These are phyloP conservation scores for Cladorrhinum sp. DNA, from an alignment of 2,329 filamentous ascomycete species.

Conservation along the genomic window DNA sequence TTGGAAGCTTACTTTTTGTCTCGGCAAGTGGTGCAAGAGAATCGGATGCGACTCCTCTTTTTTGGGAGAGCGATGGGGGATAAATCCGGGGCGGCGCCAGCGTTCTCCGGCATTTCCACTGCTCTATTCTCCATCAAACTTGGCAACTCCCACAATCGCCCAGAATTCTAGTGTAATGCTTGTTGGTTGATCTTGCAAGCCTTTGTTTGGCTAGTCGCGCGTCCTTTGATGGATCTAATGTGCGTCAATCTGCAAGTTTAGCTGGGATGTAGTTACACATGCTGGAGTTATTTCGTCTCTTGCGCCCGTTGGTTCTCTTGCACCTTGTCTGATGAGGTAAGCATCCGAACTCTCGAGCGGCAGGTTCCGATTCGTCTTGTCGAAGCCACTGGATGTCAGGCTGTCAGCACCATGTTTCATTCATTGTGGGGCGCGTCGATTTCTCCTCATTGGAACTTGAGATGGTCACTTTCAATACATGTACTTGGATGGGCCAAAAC, in stretches of 20 bases:
- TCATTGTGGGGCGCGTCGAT: neutral
- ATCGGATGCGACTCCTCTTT: conserved; percentile 33
- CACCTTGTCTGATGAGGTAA: neutral
- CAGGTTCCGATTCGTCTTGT: neutral
- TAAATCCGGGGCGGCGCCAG: conserved; percentile 11
- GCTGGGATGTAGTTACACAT: no score
- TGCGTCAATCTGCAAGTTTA: no score
- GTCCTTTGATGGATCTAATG: no score
- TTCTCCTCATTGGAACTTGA: no score
- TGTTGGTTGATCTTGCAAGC: no score
- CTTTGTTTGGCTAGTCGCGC: no score
- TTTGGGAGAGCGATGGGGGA: conserved; percentile 20
- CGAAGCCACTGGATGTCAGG: neutral
- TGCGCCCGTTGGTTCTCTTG: neutral
- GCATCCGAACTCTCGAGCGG: neutral
- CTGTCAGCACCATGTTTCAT: neutral
- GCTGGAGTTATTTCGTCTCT: neutral
- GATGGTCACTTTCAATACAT: no score
- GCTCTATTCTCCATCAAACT: neutral
- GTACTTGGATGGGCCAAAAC: no score
- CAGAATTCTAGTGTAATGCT: no score
- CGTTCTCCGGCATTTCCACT: conserved; percentile 1
- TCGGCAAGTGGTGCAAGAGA: conserved; percentile 35
- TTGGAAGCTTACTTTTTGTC: conserved; percentile 33
- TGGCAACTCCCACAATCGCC: neutral